Conservation (phyloP, 2,329 filamentous ascomycete species). For the Shiraia bambusicola region DNA sequence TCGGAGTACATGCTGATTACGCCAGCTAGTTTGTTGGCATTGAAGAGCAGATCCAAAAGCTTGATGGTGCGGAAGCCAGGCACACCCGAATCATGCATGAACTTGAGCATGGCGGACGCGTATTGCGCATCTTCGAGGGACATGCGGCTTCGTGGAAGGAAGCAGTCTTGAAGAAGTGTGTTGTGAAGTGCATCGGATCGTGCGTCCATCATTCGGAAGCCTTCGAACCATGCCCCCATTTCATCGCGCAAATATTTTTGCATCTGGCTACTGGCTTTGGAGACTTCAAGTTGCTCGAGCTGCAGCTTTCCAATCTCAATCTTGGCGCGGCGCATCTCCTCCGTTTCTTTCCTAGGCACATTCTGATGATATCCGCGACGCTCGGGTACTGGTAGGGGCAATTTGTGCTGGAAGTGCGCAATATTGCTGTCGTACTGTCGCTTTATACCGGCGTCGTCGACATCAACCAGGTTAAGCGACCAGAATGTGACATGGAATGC, state of each 20-base stretch:
- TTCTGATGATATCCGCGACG: slow-evolving; percentile 61
- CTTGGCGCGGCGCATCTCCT: slow-evolving; percentile 69
- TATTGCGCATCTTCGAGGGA: slow-evolving; percentile 88
- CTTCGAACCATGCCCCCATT: slow-evolving; percentile 75
- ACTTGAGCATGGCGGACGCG: slow-evolving; percentile 81
- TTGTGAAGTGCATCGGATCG: slow-evolving; percentile 65
- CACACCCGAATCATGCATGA: slow-evolving; percentile 79
- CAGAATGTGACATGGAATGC: slow-evolving; percentile 91
- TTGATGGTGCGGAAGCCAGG: slow-evolving; percentile 85
- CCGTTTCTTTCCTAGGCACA: slow-evolving; percentile 53
- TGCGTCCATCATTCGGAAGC: slow-evolving; percentile 60
- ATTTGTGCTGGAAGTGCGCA: slow-evolving; percentile 40
- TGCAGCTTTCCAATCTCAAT: slow-evolving; percentile 64
- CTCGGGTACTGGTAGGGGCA: slow-evolving; percentile 55
- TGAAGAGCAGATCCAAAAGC: slow-evolving; percentile 81
- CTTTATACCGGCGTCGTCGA: slow-evolving; percentile 62
- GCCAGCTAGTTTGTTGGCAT: slow-evolving; percentile 74
- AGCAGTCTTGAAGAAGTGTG: slow-evolving; percentile 81
- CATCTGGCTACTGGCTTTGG: slow-evolving; percentile 50
- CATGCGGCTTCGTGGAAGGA: slow-evolving; percentile 82
- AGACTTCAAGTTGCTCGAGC: slow-evolving; percentile 57
- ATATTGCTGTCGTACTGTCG: slow-evolving; percentile 78
- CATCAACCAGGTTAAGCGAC: slow-evolving; percentile 79
- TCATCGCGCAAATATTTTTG: slow-evolving; percentile 68
- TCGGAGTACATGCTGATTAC: slow-evolving; percentile 89